Evolutionary conservation across 352 stramenopile species (phyloP), one percentile per base, ranked within the genome.

Genomic region (Blastocystis sp.): DNA sequence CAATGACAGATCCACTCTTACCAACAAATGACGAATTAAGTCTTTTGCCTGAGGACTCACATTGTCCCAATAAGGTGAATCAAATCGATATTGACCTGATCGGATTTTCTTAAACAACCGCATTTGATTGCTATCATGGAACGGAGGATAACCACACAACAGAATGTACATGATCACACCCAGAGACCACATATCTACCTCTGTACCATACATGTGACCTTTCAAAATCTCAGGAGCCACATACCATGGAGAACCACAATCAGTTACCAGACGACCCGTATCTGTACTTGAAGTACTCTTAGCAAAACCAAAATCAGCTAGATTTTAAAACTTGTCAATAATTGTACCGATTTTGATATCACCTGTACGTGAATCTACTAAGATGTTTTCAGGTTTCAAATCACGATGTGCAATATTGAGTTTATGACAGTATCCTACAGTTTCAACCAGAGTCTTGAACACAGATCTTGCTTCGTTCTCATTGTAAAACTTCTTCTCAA

Each of bases 141-240:
- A 93, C 3, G 91, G 91, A 42, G 93, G 92, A 89, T 96, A 96
- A 12, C 94, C 94, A 39, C 93, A 96, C 29, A 97, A 88, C 57
- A 97, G 88, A 77, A 97, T 96, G 88, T 94, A 97, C n/a, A 94
- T 88, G 88, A 97, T 95, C 16, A 97, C 93, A 37, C 94, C 94
- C 7, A 97, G 90, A 88, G 92, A 95, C 94, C 94, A 97, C 89
- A 94, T 96, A 88, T 97, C 94, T 14, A 96, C 93, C 29, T 93
- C 90, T 7, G 90, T 90, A 39, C 94, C 94, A 88, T 97, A 97
- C 9, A 91, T 89, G 19, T 92, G 89, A 7, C 92, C 92, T 61
- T 92, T 92, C 42, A 98, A 90, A 57, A 98, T 95, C 89, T 98
- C 94, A 1, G 94, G 94, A 0, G 95, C 95, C 6, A 97, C 94